Evolutionary conservation across 2,329 filamentous ascomycete species (phyloP).

Genomic region (Phialocephala sp.): DNA sequence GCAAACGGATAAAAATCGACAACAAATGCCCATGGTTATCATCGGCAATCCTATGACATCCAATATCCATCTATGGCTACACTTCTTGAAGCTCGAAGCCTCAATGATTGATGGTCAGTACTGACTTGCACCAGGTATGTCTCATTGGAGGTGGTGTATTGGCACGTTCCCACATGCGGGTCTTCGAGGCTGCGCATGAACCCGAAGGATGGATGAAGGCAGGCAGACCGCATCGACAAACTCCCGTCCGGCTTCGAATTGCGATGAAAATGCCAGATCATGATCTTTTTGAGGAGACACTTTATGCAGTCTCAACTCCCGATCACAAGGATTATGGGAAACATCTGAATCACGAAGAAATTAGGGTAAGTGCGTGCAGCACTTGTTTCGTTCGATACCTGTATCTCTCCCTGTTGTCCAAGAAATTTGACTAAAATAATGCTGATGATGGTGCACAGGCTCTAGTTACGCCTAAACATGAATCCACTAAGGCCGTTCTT

Average conservation of each 20-base stretch:
- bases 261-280: slow-evolving; percentile 51
- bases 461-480: slow-evolving; percentile 56
- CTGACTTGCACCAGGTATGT: background rate
- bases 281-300: slow-evolving; percentile 49
- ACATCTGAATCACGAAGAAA: slow-evolving; percentile 56
- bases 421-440: background rate
- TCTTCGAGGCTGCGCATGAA: slow-evolving; percentile 35
- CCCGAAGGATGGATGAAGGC: slow-evolving; percentile 36
- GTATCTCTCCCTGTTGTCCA: background rate
- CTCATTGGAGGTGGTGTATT: background rate
- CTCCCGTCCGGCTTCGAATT: slow-evolving; percentile 32
- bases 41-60: no score
- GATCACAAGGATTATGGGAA: slow-evolving; percentile 58
- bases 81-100: background rate
- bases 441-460: slow-evolving; percentile 34
- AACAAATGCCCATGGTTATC: no score
- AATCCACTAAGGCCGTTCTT: slow-evolving; percentile 56
- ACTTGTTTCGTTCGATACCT: background rate
- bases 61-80: background rate
- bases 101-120: background rate
- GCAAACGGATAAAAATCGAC: no score
- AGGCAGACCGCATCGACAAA: slow-evolving; percentile 28
- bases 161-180: slow-evolving; percentile 12
- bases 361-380: slow-evolving; percentile 43
- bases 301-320: slow-evolving; percentile 51